Percentiles rank a stretch among this genome's conserved stretches.
Evolutionary conservation across 805 yeast species (phyloP).

Genomic region (Starmerella stellata): DNA sequence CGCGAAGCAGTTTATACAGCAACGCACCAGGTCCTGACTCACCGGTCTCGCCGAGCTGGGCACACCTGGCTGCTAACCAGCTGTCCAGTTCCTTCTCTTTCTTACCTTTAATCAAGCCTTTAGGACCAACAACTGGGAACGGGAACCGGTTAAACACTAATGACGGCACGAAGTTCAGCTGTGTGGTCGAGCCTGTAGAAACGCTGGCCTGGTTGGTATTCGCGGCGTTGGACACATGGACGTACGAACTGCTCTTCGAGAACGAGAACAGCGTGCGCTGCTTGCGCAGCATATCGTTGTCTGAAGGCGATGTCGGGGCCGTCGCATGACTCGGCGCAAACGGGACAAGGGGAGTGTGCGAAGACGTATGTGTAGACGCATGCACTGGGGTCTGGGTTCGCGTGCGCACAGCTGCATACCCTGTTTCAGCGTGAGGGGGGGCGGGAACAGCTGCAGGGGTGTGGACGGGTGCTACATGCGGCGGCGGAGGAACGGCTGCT

Average conservation of each 20-base stretch:
- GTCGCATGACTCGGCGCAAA: too few relatives aligned
- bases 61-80: slow-evolving; percentile 36
- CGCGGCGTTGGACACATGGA: not conserved
- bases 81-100: slow-evolving; percentile 51
- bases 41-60: slow-evolving; percentile 9
- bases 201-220: slow-evolving; percentile 1
- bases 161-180: slow-evolving; percentile 19
- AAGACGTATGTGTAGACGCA: too few relatives aligned
- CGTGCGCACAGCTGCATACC: too few relatives aligned
- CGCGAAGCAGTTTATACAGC: slow-evolving; percentile 12
- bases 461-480: too few relatives aligned
- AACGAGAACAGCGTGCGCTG: slow-evolving; percentile 29
- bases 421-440: too few relatives aligned
- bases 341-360: too few relatives aligned
- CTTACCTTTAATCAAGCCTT: slow-evolving; percentile 26
- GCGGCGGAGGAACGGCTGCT: too few relatives aligned
- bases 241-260: not conserved
- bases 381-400: too few relatives aligned
- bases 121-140: slow-evolving; percentile 41
- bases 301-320: too few relatives aligned
- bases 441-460: too few relatives aligned
- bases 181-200: slow-evolving; percentile 19
- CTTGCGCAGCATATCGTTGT: slow-evolving; percentile 33
- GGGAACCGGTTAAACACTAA: slow-evolving; percentile 32
- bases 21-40: slow-evolving; percentile 5